These are phyloP conservation scores for Yamadazyma kitorensis DNA, from an alignment of 805 yeast species.

Conservation along the genomic window DNA sequence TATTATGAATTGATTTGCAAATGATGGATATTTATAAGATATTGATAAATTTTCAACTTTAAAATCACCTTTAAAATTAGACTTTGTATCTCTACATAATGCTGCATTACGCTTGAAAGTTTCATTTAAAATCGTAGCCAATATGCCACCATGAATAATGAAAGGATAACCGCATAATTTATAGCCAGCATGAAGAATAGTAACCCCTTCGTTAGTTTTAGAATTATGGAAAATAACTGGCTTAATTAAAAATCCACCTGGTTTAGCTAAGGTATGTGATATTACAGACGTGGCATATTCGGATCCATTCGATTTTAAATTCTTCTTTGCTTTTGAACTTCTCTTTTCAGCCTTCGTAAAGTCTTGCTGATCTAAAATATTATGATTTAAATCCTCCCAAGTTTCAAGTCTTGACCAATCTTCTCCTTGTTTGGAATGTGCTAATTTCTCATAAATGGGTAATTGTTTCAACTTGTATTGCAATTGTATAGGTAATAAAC, in stretches of 20 bases:
- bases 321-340: slow-evolving; percentile 3
- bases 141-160: slow-evolving; percentile 83
- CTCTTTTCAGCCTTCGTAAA: slow-evolving; percentile 7
- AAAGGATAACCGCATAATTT: slow-evolving; percentile 84
- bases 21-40: slow-evolving; percentile 66
- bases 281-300: slow-evolving; percentile 21
- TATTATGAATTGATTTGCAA: slow-evolving; percentile 74
- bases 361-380: slow-evolving; percentile 27
- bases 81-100: slow-evolving; percentile 32
- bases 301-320: slow-evolving; percentile 8
- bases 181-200: slow-evolving; percentile 75
- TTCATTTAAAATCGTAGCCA: slow-evolving; percentile 80
- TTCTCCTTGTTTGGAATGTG: slow-evolving; percentile 42
- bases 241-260: slow-evolving; percentile 77
- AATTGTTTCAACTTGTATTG: slow-evolving; percentile 47
- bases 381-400: slow-evolving; percentile 43
- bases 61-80: slow-evolving; percentile 41
- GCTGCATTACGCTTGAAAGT: slow-evolving; percentile 56
- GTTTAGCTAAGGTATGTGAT: slow-evolving; percentile 53
- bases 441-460: slow-evolving; percentile 50
- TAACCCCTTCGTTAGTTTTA: slow-evolving; percentile 54
- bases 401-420: slow-evolving; percentile 43
- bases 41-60: slow-evolving; percentile 49
- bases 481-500: slow-evolving; percentile 35
- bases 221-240: slow-evolving; percentile 67